These are phyloP conservation scores for Inga leiocalycina DNA, from an alignment of 306 rosid genomes.

Conservation along the genomic window DNA sequence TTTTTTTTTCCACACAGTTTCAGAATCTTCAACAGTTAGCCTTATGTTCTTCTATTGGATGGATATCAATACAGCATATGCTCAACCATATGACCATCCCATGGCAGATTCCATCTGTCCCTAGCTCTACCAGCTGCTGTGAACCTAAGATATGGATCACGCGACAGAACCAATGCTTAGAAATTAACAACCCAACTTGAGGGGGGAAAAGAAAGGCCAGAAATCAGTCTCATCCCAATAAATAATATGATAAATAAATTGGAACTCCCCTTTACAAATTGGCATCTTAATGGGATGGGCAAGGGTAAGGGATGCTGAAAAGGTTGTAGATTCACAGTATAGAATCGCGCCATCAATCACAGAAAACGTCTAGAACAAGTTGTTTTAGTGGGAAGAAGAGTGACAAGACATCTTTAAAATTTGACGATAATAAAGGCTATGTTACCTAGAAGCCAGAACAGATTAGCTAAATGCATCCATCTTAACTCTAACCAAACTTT, in stretches of 20 bases:
- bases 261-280: constrained; percentile 37
- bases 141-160: constrained; percentile 55
- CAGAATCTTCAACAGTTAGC: constrained; percentile 38
- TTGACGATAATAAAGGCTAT: constrained; percentile 47
- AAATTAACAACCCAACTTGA: constrained; percentile 10
- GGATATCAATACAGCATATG: constrained; percentile 27
- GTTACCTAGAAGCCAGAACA: constrained; percentile 52
- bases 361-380: constrained; percentile 45
- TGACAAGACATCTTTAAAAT: constrained; percentile 44
- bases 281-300: constrained; percentile 39
- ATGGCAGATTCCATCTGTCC: constrained; percentile 75
- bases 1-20: neutral
- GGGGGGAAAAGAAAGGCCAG: neutral
- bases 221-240: constrained; percentile 5
- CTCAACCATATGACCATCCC: constrained; percentile 52
- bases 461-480: constrained; percentile 49
- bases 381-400: constrained; percentile 49
- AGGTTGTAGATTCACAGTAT: constrained; percentile 34
- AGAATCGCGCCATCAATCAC: constrained; percentile 52
- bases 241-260: constrained; percentile 20
- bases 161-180: constrained; percentile 46
- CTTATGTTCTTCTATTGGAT: constrained; percentile 39
- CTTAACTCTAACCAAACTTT: constrained; percentile 27
- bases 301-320: constrained; percentile 36
- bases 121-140: constrained; percentile 48